phyloP scores from a whole-genome alignment of 306 rosid genomes.

The Inga oerstediana region DNA sequence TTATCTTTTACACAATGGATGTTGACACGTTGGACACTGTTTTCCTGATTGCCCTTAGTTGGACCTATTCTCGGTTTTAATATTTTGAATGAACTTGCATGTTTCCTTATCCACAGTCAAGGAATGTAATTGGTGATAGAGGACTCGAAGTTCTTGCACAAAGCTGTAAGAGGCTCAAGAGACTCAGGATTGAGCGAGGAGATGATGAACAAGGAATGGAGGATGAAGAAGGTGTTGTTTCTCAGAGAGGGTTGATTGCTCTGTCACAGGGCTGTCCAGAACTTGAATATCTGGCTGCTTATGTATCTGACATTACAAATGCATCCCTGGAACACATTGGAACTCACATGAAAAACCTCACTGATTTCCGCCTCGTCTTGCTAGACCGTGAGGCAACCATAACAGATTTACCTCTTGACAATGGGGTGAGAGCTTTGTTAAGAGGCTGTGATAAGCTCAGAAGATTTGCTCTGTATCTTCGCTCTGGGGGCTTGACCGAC shows the following conservation, averaged over 20 bases:
- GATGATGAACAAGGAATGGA: constrained; percentile 93
- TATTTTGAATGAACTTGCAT: constrained; percentile 7
- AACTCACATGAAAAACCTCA: constrained; percentile 69
- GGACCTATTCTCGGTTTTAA: constrained; percentile 20
- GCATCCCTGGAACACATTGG: constrained; percentile 74
- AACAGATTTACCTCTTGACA: constrained; percentile 90
- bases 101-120: constrained; percentile 62
- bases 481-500: constrained; percentile 83
- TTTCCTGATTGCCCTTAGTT: constrained; percentile 29
- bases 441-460: constrained; percentile 82
- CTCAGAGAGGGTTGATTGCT: constrained; percentile 91
- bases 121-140: constrained; percentile 96
- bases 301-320: constrained; percentile 89
- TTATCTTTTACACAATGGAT: neutral
- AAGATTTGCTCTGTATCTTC: constrained; percentile 88
- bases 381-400: constrained; percentile 77
- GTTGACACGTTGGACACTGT: constrained; percentile 7
- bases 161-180: constrained; percentile 71
- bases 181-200: constrained; percentile 93
- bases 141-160: constrained; percentile 89
- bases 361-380: constrained; percentile 90
- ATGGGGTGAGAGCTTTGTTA: constrained; percentile 83
- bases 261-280: constrained; percentile 88
- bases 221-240: constrained; percentile 87
- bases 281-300: constrained; percentile 84